Conservation (phyloP, 768 basidiomycete species). For the Tephrocybe sp. region DNA sequence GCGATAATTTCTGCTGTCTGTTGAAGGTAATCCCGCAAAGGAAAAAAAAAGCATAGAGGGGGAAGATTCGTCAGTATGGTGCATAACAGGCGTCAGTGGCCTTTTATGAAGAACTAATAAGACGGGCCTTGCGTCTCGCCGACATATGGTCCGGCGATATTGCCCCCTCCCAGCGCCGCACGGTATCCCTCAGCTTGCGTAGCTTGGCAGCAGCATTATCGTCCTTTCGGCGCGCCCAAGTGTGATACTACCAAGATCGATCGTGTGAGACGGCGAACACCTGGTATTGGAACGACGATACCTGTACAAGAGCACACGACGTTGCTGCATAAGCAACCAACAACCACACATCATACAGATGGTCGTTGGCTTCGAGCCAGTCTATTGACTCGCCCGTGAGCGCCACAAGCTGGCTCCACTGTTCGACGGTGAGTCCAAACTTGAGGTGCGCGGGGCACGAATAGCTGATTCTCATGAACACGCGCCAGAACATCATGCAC, state of each 20-base stretch:
- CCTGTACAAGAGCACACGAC: conserved; percentile 89
- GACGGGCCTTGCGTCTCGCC: conserved; percentile 79
- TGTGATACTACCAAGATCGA: conserved; percentile 80
- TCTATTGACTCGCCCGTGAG: conserved; percentile 83
- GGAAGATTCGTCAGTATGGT: conserved; percentile 10
- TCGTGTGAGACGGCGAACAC: no score
- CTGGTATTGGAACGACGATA: no score
- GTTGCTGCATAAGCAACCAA: conserved; percentile 86
- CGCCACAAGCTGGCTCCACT: conserved; percentile 73
- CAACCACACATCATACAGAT: conserved; percentile 84
- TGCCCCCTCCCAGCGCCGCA: conserved; percentile 83
- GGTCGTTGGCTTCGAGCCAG: conserved; percentile 85
- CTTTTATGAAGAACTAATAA: conserved; percentile 19
- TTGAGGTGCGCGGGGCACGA: conserved; percentile 87
- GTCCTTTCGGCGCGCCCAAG: conserved; percentile 85
- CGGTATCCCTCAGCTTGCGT: conserved; percentile 79
- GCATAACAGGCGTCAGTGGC: conserved; percentile 6
- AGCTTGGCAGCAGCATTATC: conserved; percentile 71
- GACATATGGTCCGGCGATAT: conserved; percentile 95
- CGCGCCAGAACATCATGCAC: conserved; percentile 96
- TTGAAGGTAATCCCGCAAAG: conserved; percentile 11
- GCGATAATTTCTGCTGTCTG: conserved; percentile 93
- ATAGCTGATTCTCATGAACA: conserved; percentile 98
- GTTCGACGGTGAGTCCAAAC: conserved; percentile 77
- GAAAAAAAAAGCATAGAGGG: conserved; percentile 5